Percentiles rank a stretch among this genome's conserved stretches.
Evolutionary conservation across 331 rosid genomes (phyloP).

Genomic region (Erythrophleum ivorense): DNA sequence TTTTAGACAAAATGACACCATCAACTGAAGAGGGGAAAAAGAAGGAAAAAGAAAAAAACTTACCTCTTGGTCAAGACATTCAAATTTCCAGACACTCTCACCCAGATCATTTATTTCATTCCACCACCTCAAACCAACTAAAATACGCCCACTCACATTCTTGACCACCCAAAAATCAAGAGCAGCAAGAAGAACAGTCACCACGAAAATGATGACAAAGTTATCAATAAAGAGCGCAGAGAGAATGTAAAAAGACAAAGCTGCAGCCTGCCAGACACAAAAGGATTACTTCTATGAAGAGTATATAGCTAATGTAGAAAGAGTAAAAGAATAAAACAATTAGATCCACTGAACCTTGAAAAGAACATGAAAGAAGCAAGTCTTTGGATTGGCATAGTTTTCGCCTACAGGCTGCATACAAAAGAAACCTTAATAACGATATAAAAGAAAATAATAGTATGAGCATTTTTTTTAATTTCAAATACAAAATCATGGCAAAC

Average conservation of each 20-base stretch:
- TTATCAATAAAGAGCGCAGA: constrained; percentile 78
- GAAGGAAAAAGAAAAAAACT: constrained; percentile 29
- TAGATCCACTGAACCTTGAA: constrained; percentile 68
- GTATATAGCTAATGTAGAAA: constrained; percentile 23
- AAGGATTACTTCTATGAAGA: constrained; percentile 22
- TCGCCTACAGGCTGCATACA: constrained; percentile 75
- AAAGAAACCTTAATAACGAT: constrained; percentile 35
- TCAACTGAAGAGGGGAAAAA: not conserved
- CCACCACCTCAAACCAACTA: constrained; percentile 99
- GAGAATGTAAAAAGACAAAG: constrained; percentile 94
- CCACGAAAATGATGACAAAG: constrained; percentile 94
- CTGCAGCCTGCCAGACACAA: constrained; percentile 67
- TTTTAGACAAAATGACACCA: constrained; percentile 1
- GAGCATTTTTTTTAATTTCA: not conserved
- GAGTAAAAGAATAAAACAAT: not conserved
- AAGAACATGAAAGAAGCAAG: constrained; percentile 89
- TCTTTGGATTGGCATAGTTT: constrained; percentile 89
- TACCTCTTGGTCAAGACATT: constrained; percentile 97
- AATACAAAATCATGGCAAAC: not conserved
- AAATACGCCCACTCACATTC: constrained; percentile 94
- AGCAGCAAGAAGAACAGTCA: constrained; percentile 91
- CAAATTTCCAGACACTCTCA: constrained; percentile 97
- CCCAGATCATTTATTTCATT: constrained; percentile 94
- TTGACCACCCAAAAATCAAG: constrained; percentile 98
- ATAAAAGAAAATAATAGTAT: constrained; percentile 7